Percentiles rank a stretch among this genome's conserved stretches.
phyloP scores from a whole-genome alignment of 495 filamentous ascomycete genomes.

The Neurospora sp. region DNA sequence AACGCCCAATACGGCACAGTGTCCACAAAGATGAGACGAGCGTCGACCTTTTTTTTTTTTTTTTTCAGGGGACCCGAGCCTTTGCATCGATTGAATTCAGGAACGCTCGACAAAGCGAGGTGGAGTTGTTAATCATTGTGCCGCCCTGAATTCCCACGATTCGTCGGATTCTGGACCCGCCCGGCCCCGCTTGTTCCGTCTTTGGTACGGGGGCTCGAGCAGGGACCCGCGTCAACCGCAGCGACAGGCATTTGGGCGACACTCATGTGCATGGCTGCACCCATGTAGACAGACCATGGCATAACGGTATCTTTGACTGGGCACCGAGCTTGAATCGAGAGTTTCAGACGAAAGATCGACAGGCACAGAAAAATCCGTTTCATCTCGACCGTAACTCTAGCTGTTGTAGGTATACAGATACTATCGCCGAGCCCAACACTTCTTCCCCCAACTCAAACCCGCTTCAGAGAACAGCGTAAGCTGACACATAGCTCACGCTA shows the following conservation, averaged over 20 bases:
- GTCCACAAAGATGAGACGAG: neutral
- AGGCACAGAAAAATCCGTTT: constrained; percentile 2
- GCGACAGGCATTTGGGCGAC: neutral
- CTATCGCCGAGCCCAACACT: neutral
- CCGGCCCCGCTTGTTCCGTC: neutral
- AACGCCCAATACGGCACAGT: neutral
- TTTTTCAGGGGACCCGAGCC: neutral
- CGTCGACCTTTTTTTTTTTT: neutral
- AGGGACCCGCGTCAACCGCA: neutral
- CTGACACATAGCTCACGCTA: constrained; percentile 90
- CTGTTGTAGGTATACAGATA: neutral
- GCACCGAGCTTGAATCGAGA: neutral
- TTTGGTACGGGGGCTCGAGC: neutral
- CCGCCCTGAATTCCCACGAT: neutral
- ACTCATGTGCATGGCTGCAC: neutral
- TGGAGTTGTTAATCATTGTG: neutral
- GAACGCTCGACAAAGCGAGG: neutral
- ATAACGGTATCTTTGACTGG: neutral
- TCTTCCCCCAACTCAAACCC: neutral
- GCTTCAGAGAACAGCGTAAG: constrained; percentile 52
- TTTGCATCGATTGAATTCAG: neutral
- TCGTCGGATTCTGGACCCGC: neutral
- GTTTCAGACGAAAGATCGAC: constrained; percentile 27
- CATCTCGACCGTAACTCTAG: neutral
- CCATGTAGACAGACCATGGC: neutral